These are phyloP conservation scores for Gaeumannomyces tritici DNA, from an alignment of 2,329 filamentous ascomycete genomes.

Conservation along the genomic window DNA sequence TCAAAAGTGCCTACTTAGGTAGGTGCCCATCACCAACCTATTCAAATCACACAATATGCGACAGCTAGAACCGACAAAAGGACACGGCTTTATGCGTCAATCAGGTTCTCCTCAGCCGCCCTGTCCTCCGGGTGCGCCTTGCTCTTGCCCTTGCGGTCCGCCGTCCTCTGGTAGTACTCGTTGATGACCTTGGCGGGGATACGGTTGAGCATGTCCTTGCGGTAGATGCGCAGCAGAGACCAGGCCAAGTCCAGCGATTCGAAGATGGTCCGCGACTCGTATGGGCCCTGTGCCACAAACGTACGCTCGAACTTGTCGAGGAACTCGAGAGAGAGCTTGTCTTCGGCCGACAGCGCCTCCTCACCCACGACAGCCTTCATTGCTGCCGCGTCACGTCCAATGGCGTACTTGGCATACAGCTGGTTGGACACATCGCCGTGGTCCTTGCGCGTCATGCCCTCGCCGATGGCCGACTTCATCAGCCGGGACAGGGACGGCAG, in stretches of 20 bases:
- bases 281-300: conserved; percentile 86
- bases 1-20: neutral
- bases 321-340: conserved; percentile 98
- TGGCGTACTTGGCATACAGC: conserved; percentile 98
- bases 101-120: conserved; percentile 22
- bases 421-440: conserved; percentile 99
- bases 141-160: conserved; percentile 52
- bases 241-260: conserved; percentile 94
- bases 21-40: neutral
- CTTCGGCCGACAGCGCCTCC: conserved; percentile 88
- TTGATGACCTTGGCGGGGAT: conserved; percentile 76
- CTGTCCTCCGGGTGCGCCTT: conserved; percentile 32
- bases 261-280: conserved; percentile 84
- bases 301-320: conserved; percentile 95
- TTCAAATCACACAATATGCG: neutral
- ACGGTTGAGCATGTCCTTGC: conserved; percentile 95
- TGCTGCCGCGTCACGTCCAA: conserved; percentile 92
- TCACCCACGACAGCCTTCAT: conserved; percentile 99
- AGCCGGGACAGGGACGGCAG: conserved; percentile 95
- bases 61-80: neutral
- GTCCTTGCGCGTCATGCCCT: conserved; percentile 92
- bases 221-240: conserved; percentile 93
- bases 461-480: conserved; percentile 99
- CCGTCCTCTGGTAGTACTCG: conserved; percentile 69
- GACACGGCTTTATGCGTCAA: conserved; percentile 20